Evolutionary conservation across 306 rosid genomes (phyloP), one percentile per base, ranked within the genome.

Genomic region (Fragaria vesca): DNA sequence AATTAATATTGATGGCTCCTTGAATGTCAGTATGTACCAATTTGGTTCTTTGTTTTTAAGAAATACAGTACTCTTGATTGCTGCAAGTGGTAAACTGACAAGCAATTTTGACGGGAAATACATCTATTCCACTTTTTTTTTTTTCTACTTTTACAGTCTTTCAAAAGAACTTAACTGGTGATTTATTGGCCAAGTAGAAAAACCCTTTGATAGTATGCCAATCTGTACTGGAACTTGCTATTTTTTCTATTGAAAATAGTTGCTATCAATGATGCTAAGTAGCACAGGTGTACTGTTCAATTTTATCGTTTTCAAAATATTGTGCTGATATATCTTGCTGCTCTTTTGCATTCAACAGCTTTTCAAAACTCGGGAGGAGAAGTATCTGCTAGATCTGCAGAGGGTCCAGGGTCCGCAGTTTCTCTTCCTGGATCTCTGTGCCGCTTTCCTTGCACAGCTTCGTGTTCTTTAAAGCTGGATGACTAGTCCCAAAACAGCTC

Each of bases 371-470:
- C 87, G 88, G 48, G 98, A 87, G 79, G 98, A 92, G 81, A 94
- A 92, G 90, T 92, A 94, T 76, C 87, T 94, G 66, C 95, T 94
- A 72, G 98, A 94, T 87, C 87, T 94, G 63, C 98, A 94, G 86
- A 83, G 97, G 88, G 91, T 94, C 11, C 90, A 90, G 79, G 98
- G 98, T 18, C 97, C 98, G 1, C 97, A 94, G 82, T 88, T 94
- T 81, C 91, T 94, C 71, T 94, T 94, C 93, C 77, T 94, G 88
- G 97, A 89, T 83, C 98, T 94, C 24, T 94, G 98, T 76, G 97
- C 97, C 3, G 91, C 97, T 12, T 94, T 92, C 88, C 92, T 94
- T 65, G 89, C 98, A 2, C 97, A 90, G 83, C 92, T 94, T 48
- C 92, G 89, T 1, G 92, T 94, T 57, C 90, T 89, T 60, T 92